Evolutionary conservation across 768 basidiomycete species (phyloP), one percentile per base, ranked within the genome.

Genomic region (Russula earlei): DNA sequence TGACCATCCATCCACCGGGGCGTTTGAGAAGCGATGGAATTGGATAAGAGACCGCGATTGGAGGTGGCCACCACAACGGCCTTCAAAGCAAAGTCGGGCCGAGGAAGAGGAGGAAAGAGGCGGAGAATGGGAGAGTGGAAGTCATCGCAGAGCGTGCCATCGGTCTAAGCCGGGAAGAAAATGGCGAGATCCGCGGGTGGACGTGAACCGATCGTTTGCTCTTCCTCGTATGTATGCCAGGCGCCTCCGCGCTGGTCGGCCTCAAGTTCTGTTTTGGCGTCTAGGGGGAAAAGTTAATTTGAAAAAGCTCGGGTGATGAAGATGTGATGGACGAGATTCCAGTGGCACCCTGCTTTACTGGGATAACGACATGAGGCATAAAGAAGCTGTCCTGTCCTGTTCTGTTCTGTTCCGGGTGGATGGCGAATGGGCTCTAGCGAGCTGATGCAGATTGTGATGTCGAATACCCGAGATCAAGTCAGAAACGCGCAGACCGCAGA

Each of bases 361-460:
- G 51, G 44, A 52, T 54, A 54, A n/a, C 45, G 20, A 27, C 56
- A 58, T 44, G 56, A 58, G 56, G 56, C 57, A 43, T 44, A 22
- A 4, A 48, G 17, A 49, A 31, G 40, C 24, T 58, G 37, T n/a
- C n/a, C n/a, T n/a, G n/a, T n/a, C n/a, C n/a, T n/a, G n/a, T n/a
- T n/a, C n/a, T n/a, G 29, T 25, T 20, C 31, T 5, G 37, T 24
- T 31, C 57, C 56, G 47, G 57, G 41, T 31, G 27, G 1, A 20
- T 43, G 57, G 57, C 57, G 57, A 58, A 15, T 9, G 24, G 12
- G 17, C 17, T n/a, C 42, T 45, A 4, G 53, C 20, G 24, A 49
- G 54, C 51, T 58, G 57, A 58, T 58, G 57, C 57, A 58, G 56
- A 54, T 52, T 58, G 52, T 54, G 56, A 58, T 25, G 44, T 40